Percentiles rank a stretch among this genome's conserved stretches.
Evolutionary conservation across 345 rosid genomes (phyloP).

Genomic region (Pistacia atlantica): DNA sequence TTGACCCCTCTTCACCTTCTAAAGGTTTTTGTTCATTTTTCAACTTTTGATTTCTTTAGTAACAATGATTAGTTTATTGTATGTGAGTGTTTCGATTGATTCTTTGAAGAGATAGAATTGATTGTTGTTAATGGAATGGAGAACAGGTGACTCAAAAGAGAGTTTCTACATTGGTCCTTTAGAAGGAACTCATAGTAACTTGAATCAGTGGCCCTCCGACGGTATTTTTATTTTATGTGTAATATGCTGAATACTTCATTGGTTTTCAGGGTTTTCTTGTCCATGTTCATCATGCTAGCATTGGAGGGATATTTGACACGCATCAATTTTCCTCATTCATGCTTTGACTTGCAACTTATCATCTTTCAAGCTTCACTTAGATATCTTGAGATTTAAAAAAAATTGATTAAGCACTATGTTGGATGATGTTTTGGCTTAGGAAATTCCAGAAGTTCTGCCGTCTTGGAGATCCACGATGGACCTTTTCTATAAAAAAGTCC

Average conservation of each 20-base stretch:
- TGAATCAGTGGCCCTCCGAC: constrained; percentile 75
- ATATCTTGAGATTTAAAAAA: not conserved
- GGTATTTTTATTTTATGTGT: constrained; percentile 36
- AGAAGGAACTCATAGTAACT: constrained; percentile 33
- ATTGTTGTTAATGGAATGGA: not conserved
- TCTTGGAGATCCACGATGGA: constrained; percentile 71
- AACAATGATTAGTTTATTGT: not conserved
- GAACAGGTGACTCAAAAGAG: constrained; percentile 78
- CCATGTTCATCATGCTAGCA: not conserved
- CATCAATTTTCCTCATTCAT: constrained; percentile 4
- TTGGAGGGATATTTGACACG: not conserved
- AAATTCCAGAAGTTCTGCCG: constrained; percentile 60
- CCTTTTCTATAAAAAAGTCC: constrained; percentile 42
- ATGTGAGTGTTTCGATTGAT: not conserved
- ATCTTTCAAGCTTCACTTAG: not conserved
- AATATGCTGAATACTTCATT: not conserved
- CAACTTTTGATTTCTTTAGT: not conserved
- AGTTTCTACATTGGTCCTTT: constrained; percentile 70
- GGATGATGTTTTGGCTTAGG: constrained; percentile 20
- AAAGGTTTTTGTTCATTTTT: constrained; percentile 34
- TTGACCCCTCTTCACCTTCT: constrained; percentile 34
- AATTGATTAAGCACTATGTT: constrained; percentile 4
- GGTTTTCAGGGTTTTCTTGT: not conserved
- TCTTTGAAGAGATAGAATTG: constrained; percentile 1
- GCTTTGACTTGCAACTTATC: not conserved